Percentiles rank a stretch among this genome's conserved stretches.
Conservation (phyloP, 306 rosid genomes). For the Ceratonia siliqua region DNA sequence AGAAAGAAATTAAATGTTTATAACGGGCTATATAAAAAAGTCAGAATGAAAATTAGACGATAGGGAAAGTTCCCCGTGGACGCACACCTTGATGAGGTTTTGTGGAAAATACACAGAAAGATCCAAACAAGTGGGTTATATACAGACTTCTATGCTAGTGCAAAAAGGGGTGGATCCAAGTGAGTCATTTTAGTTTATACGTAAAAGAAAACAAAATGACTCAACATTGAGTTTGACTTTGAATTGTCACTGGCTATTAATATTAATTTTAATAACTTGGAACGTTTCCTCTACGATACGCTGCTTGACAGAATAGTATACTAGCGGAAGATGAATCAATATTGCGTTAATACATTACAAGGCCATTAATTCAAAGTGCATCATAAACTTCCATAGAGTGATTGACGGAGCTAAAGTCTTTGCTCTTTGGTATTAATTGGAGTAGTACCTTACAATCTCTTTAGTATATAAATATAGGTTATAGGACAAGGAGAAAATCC, state of each 20-base stretch:
- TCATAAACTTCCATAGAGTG: conserved; percentile 1
- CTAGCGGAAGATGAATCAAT: background rate
- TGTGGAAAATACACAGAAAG: background rate
- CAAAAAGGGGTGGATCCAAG: background rate
- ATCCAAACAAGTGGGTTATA: background rate
- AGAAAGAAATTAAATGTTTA: too few relatives aligned
- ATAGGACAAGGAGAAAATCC: background rate
- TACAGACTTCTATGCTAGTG: background rate
- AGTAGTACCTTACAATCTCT: background rate
- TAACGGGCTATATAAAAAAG: too few relatives aligned
- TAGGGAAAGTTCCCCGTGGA: too few relatives aligned
- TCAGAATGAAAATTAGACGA: too few relatives aligned
- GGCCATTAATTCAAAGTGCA: background rate
- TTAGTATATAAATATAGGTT: conserved; percentile 24
- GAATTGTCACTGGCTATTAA: background rate
- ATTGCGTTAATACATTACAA: background rate
- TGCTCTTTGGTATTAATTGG: background rate
- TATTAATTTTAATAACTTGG: background rate
- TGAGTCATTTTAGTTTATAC: background rate
- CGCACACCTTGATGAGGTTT: background rate
- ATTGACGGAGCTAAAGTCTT: conserved; percentile 28
- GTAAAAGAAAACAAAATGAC: background rate
- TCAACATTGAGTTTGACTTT: background rate
- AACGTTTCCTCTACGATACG: background rate
- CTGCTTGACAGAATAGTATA: background rate